phyloP scores from a whole-genome alignment of 257 asterid genomes.

The Petunia secreta region DNA sequence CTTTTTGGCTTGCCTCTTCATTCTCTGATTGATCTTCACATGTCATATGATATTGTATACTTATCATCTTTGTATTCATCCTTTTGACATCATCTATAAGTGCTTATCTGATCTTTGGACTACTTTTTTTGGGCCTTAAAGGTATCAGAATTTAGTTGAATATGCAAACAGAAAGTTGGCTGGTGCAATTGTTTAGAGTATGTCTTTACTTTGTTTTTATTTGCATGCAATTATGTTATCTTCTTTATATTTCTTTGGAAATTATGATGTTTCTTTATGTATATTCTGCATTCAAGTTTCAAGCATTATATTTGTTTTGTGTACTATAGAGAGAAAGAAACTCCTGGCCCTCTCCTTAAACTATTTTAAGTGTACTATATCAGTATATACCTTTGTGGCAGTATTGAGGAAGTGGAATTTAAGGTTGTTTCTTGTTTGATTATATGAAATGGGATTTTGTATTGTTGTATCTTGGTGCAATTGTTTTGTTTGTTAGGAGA shows the following conservation, averaged over 20 bases:
- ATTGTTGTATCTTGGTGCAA: neutral
- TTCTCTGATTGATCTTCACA: neutral
- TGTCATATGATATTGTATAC: no score
- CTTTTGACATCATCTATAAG: no score
- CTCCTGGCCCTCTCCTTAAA: neutral
- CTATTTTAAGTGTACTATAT: neutral
- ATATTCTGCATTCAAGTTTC: neutral
- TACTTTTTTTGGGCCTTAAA: neutral
- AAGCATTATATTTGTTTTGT: neutral
- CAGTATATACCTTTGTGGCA: neutral
- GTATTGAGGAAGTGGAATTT: neutral
- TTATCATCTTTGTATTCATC: no score
- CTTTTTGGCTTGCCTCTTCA: neutral
- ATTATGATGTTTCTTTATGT: neutral
- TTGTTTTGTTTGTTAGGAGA: neutral
- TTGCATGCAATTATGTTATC: neutral
- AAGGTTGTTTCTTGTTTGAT: constrained; percentile 11
- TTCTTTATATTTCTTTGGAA: neutral
- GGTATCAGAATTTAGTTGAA: neutral
- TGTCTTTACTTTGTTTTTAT: neutral
- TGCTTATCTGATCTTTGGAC: no score
- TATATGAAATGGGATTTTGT: neutral
- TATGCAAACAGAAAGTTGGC: neutral
- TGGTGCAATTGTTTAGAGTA: neutral
- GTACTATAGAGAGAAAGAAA: neutral